Conservation (phyloP, 441 rosid species). For the Syzygium malaccense region DNA sequence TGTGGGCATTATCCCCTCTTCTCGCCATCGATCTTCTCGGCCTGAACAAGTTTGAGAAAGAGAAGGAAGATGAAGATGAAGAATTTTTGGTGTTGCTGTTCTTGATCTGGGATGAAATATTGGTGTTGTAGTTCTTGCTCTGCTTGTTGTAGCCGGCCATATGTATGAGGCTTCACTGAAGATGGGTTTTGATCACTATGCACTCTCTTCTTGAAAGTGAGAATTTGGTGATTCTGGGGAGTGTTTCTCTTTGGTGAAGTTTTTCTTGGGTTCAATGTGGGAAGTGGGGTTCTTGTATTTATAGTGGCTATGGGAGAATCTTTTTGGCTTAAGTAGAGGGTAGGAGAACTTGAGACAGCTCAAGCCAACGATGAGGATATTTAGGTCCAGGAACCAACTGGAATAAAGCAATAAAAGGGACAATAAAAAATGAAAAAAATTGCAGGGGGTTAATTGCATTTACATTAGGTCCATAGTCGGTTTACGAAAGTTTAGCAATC, state of each 20-base stretch:
- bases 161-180: neutral
- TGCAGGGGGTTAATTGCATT: neutral
- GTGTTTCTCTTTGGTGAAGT: neutral
- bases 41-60: neutral
- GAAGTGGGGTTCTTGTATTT: neutral
- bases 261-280: neutral
- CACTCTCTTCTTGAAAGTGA: neutral
- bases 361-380: neutral
- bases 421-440: neutral
- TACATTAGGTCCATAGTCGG: neutral
- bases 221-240: neutral
- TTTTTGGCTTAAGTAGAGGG: neutral
- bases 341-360: neutral
- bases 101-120: neutral
- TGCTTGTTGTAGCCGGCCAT: neutral
- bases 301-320: neutral
- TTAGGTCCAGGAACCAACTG: neutral
- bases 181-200: neutral
- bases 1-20: constrained; percentile 16
- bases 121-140: neutral
- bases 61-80: neutral
- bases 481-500: neutral
- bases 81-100: neutral
- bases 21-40: neutral
- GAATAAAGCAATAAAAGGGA: neutral